Evolutionary conservation across 192 early-diverging fungal genomes (phyloP).

Genomic region (Funneliformis geosporum): DNA sequence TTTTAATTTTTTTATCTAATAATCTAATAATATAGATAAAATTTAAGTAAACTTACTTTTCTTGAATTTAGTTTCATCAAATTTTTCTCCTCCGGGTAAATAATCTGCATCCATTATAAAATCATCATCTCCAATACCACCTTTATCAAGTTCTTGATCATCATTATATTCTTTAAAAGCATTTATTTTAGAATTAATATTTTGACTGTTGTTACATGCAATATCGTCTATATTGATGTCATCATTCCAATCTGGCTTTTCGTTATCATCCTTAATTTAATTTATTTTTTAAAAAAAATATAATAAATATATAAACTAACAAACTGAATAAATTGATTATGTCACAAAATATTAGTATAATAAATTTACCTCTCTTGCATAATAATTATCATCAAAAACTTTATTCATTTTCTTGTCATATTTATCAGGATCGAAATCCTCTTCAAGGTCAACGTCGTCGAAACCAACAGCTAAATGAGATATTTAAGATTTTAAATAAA

Average conservation of each 20-base stretch:
- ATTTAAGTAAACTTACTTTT: constrained; percentile 25
- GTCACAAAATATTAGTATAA: not conserved
- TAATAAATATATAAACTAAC: too few species aligned
- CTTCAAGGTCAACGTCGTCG: constrained; percentile 80
- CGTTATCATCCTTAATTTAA: constrained; percentile 53
- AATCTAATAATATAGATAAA: constrained; percentile 21
- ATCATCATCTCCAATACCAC: constrained; percentile 61
- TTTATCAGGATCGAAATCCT: constrained; percentile 88
- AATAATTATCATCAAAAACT: constrained; percentile 77
- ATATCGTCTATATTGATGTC: constrained; percentile 78
- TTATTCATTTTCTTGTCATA: constrained; percentile 85
- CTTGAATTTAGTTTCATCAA: constrained; percentile 40
- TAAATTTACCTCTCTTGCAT: constrained; percentile 41
- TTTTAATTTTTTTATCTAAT: constrained; percentile 18
- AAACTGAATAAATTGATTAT: too few species aligned
- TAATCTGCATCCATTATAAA: constrained; percentile 94
- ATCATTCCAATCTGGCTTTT: constrained; percentile 88
- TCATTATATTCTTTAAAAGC: constrained; percentile 41
- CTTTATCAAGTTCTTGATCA: constrained; percentile 40
- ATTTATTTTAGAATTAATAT: constrained; percentile 9
- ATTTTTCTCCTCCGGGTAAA: constrained; percentile 68
- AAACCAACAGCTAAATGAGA: constrained; percentile 57
- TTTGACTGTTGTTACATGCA: constrained; percentile 28
- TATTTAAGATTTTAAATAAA: constrained; percentile 5
- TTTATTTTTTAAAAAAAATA: not conserved